phyloP scores from a whole-genome alignment of 23 red algal species.

The Cyanidium caldarium region DNA sequence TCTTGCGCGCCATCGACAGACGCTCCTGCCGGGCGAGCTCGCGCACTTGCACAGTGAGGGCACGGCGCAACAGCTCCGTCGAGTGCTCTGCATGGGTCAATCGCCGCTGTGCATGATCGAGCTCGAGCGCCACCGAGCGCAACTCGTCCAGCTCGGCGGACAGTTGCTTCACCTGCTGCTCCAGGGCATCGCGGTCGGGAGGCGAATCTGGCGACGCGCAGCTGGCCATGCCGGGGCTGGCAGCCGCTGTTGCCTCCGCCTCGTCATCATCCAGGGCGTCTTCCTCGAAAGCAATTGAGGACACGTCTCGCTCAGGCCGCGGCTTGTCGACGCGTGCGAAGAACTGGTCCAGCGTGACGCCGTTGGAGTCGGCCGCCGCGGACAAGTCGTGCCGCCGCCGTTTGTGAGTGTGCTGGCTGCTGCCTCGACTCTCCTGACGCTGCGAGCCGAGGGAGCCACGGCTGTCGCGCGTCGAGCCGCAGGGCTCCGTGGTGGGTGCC shows the following conservation, averaged over 20 bases:
- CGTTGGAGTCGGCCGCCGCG: neutral
- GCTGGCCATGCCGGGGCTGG: neutral
- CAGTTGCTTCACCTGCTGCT: neutral
- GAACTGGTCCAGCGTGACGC: constrained; percentile 3
- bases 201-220: too few species aligned
- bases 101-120: neutral
- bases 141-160: neutral
- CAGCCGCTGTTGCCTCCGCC: too few species aligned
- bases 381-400: too few species aligned
- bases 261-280: neutral
- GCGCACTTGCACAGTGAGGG: neutral
- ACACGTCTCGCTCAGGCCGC: neutral
- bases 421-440: too few species aligned
- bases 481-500: too few species aligned
- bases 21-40: constrained; percentile 19
- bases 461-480: too few species aligned
- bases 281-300: neutral
- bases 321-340: neutral
- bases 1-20: constrained; percentile 1
- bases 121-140: neutral
- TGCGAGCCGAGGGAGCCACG: too few species aligned
- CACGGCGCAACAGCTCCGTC: neutral
- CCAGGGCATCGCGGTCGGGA: neutral
- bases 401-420: too few species aligned
- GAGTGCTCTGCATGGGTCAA: neutral